These are phyloP conservation scores for Peltaster fructicola DNA, from an alignment of 2,329 filamentous ascomycete species.

Conservation along the genomic window DNA sequence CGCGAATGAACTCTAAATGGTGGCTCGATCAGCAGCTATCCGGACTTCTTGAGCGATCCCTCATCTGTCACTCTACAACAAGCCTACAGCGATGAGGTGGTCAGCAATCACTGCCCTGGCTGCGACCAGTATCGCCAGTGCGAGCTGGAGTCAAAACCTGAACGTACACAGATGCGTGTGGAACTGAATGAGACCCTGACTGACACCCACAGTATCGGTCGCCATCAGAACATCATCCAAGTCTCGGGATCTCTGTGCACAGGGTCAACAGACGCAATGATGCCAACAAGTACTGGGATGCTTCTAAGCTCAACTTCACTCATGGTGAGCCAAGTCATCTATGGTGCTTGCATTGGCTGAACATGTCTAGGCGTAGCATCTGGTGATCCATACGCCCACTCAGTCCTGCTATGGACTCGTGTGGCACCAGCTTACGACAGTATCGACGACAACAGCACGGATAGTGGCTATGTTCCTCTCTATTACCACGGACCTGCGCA, in stretches of 20 bases:
- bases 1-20: too few species aligned
- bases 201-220: conserved; percentile 52
- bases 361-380: conserved; percentile 18
- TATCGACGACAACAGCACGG: conserved; percentile 29
- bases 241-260: conserved; percentile 45
- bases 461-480: conserved; percentile 37
- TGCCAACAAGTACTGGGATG: conserved; percentile 25
- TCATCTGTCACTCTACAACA: too few species aligned
- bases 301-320: conserved; percentile 41
- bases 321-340: too few species aligned
- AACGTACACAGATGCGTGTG: too few species aligned
- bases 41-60: too few species aligned
- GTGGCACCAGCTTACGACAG: conserved; percentile 22
- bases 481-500: conserved; percentile 38
- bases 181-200: too few species aligned
- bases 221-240: conserved; percentile 45
- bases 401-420: conserved; percentile 26
- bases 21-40: too few species aligned
- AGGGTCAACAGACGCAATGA: conserved; percentile 40
- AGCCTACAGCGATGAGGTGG: too few species aligned
- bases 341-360: conserved; percentile 22
- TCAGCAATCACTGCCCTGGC: too few species aligned
- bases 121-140: too few species aligned
- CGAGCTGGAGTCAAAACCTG: conserved; percentile 27
- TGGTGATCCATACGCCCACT: conserved; percentile 28